Evolutionary conservation across 176 grass and related monocot species (phyloP).

Genomic region (Aegilops bicornis): DNA sequence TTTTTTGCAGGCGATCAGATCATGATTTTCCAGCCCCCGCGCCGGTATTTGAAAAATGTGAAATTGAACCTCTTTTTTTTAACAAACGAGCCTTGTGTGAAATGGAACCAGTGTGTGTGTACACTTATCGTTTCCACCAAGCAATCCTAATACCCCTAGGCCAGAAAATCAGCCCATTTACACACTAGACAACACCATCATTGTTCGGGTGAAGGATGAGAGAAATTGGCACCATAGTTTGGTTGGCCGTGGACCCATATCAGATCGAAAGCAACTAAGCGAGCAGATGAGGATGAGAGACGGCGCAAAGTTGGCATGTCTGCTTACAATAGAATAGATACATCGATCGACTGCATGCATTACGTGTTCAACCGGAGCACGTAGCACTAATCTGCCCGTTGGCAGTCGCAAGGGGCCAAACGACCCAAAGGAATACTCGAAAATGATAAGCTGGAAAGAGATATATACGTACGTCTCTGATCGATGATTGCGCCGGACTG

Average conservation of each 20-base stretch:
- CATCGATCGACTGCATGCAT: background rate
- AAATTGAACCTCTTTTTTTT: too few species aligned
- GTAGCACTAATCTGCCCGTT: background rate
- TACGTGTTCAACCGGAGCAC: background rate
- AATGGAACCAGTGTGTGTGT: too few species aligned
- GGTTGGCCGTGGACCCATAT: background rate
- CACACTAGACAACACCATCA: background rate
- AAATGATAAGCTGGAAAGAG: background rate
- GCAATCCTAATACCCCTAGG: too few species aligned
- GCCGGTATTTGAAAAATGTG: too few species aligned
- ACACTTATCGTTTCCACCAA: too few species aligned
- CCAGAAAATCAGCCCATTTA: background rate
- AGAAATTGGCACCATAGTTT: background rate
- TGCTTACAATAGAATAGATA: background rate
- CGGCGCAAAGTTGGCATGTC: background rate
- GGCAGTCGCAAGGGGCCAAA: slow-evolving; percentile 13
- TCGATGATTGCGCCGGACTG: background rate
- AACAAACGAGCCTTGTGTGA: too few species aligned
- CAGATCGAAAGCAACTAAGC: background rate
- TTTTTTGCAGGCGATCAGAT: too few species aligned
- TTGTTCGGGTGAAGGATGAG: background rate
- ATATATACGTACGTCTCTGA: background rate
- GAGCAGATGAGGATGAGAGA: background rate
- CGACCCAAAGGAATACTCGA: background rate
- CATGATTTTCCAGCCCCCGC: too few species aligned